Conservation (phyloP, 2,329 filamentous ascomycete species). For the Beauveria brongniartii region DNA sequence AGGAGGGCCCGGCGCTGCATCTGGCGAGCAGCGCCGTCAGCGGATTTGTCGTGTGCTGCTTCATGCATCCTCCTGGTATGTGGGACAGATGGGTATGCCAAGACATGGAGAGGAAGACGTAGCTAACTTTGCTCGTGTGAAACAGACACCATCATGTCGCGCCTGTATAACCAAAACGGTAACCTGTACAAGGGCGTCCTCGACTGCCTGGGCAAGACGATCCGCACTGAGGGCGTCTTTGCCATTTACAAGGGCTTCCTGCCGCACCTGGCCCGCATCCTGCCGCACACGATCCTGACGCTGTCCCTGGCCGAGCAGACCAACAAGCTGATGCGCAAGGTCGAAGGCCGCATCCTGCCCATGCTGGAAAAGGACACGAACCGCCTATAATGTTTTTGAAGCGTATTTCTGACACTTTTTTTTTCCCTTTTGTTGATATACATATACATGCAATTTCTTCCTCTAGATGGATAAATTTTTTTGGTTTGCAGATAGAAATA, state of each 20-base stretch:
- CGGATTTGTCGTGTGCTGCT: slow-evolving; percentile 91
- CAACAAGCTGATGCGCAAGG: slow-evolving; percentile 77
- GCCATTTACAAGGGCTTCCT: slow-evolving; percentile 98
- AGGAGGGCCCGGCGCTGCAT: slow-evolving; percentile 84
- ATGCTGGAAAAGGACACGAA: slow-evolving; percentile 23
- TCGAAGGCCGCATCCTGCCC: slow-evolving; percentile 56
- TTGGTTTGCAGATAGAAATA: slow-evolving; percentile 9
- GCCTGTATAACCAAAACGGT: slow-evolving; percentile 97
- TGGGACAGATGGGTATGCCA: too few relatives aligned
- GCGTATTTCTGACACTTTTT: background rate
- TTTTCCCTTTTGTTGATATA: background rate
- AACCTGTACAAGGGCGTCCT: slow-evolving; percentile 92
- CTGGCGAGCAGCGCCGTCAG: slow-evolving; percentile 81
- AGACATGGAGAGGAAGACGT: background rate
- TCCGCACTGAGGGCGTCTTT: slow-evolving; percentile 81
- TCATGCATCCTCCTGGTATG: slow-evolving; percentile 93
- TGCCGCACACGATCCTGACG: slow-evolving; percentile 92
- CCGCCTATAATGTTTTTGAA: slow-evolving; percentile 4
- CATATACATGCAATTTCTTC: background rate
- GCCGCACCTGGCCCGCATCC: slow-evolving; percentile 84
- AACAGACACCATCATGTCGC: slow-evolving; percentile 89
- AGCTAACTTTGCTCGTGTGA: slow-evolving; percentile 8
- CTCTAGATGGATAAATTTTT: slow-evolving; percentile 1
- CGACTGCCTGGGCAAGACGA: slow-evolving; percentile 84
- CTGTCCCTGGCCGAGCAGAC: slow-evolving; percentile 93